These are phyloP conservation scores for Hyaloscypha hepaticicola DNA, from an alignment of 495 filamentous ascomycete genomes.

Conservation along the genomic window DNA sequence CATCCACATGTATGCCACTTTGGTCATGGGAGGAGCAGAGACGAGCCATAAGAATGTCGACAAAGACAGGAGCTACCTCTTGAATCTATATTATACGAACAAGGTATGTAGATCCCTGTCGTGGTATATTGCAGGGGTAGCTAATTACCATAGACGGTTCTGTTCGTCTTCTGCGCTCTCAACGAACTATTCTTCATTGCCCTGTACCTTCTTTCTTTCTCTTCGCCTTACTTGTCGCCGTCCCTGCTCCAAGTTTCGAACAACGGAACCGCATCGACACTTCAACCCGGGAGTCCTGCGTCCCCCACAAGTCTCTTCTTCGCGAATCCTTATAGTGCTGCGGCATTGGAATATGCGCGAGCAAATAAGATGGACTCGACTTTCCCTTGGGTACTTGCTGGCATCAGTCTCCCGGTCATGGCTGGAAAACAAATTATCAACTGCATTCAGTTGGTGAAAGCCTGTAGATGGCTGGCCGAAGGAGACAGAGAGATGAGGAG, in stretches of 20 bases:
- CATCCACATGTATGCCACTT: slow-evolving; percentile 95
- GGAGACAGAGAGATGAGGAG: slow-evolving; percentile 66
- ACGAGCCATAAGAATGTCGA: slow-evolving; percentile 95
- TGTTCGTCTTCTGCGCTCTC: slow-evolving; percentile 85
- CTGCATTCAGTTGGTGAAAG: slow-evolving; percentile 90
- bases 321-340: slow-evolving; percentile 82
- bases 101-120: slow-evolving; percentile 55
- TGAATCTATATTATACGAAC: slow-evolving; percentile 96
- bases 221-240: slow-evolving; percentile 78
- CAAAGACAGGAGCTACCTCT: slow-evolving; percentile 68
- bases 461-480: slow-evolving; percentile 87
- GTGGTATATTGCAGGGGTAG: slow-evolving; percentile 9
- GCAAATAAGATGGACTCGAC: slow-evolving; percentile 87
- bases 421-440: slow-evolving; percentile 90
- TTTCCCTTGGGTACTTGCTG: slow-evolving; percentile 84
- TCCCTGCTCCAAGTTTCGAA: slow-evolving; percentile 61
- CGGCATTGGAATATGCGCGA: slow-evolving; percentile 84
- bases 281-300: slow-evolving; percentile 65
- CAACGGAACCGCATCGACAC: slow-evolving; percentile 49
- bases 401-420: slow-evolving; percentile 84
- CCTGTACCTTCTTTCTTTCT: slow-evolving; percentile 96
- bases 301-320: slow-evolving; percentile 67
- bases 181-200: slow-evolving; percentile 98
- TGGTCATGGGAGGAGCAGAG: slow-evolving; percentile 73
- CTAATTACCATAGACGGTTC: slow-evolving; percentile 61